Conservation (phyloP, 2,329 filamentous ascomycete species). For the Cladorrhinum sp. region DNA sequence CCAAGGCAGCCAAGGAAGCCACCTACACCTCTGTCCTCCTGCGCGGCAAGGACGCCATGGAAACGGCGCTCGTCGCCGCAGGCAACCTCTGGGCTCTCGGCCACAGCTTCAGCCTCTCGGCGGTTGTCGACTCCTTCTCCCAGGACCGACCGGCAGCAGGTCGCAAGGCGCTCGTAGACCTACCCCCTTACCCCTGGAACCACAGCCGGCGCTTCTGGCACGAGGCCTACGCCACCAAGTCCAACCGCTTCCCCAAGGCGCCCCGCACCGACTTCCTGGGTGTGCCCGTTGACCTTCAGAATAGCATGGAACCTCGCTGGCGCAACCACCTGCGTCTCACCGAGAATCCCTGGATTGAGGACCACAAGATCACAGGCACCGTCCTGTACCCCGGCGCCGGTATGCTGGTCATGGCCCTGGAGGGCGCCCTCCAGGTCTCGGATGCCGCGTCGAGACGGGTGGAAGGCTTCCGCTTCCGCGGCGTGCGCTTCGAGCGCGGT, state of each 20-base stretch:
- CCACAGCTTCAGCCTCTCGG: conserved; percentile 1
- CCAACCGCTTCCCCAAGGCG: conserved; percentile 31
- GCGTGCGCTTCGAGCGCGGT: not conserved
- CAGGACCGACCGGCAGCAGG: not conserved
- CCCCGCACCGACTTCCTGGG: conserved; percentile 30
- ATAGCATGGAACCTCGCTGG: conserved; percentile 39
- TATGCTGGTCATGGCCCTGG: conserved; percentile 38
- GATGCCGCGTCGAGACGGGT: not conserved
- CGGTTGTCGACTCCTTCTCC: not conserved
- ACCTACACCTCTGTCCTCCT: not conserved
- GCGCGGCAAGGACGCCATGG: not conserved
- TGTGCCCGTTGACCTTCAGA: conserved; percentile 27
- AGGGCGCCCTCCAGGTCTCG: conserved; percentile 32
- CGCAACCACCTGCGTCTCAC: conserved; percentile 42
- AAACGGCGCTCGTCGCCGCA: not conserved
- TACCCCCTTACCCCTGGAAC: conserved; percentile 41
- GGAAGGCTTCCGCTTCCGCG: conserved; percentile 4
- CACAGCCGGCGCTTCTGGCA: conserved; percentile 38
- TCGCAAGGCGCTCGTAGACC: conserved; percentile 31
- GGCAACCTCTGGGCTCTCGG: conserved; percentile 1
- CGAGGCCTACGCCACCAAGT: conserved; percentile 34
- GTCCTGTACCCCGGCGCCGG: conserved; percentile 36
- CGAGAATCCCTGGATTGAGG: conserved; percentile 43
- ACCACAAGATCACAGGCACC: conserved; percentile 37
- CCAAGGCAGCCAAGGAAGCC: not conserved